Evolutionary conservation across 2,329 filamentous ascomycete species (phyloP).

Genomic region (Fusarium nygamai): DNA sequence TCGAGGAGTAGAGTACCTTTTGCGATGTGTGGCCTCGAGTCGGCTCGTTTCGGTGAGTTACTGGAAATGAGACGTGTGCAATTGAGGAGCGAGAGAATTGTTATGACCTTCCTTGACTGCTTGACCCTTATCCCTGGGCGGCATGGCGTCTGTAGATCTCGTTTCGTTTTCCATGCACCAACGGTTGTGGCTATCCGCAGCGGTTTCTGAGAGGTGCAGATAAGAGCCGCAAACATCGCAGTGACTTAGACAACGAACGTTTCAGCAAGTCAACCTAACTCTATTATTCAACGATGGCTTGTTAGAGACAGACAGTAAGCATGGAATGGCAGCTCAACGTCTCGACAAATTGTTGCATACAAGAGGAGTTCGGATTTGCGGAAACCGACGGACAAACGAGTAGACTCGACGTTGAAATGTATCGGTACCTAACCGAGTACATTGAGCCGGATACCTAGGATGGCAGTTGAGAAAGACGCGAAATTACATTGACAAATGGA

Average conservation of each 20-base stretch:
- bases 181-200: slow-evolving; percentile 29
- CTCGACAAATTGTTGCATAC: slow-evolving; percentile 7
- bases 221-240: slow-evolving; percentile 34
- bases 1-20: neutral
- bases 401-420: slow-evolving; percentile 18
- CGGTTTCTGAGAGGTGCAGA: slow-evolving; percentile 17
- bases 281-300: slow-evolving; percentile 20
- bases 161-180: slow-evolving; percentile 34
- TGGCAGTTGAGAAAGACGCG: slow-evolving; percentile 33
- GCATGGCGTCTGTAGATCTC: slow-evolving; percentile 36
- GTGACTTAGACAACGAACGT: slow-evolving; percentile 10
- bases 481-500: slow-evolving; percentile 38
- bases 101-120: neutral
- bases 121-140: slow-evolving; percentile 28
- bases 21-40: slow-evolving; percentile 4
- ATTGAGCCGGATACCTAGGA: slow-evolving; percentile 5
- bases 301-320: slow-evolving; percentile 3
- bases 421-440: slow-evolving; percentile 40
- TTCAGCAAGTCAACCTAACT: slow-evolving; percentile 16
- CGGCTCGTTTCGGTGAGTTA: slow-evolving; percentile 27
- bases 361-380: slow-evolving; percentile 26
- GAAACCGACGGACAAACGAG: slow-evolving; percentile 39
- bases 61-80: slow-evolving; percentile 10
- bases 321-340: slow-evolving; percentile 27
- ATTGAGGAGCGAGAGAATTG: slow-evolving; percentile 18